Conservation (phyloP, 768 basidiomycete genomes). For the Suillus sp. region DNA sequence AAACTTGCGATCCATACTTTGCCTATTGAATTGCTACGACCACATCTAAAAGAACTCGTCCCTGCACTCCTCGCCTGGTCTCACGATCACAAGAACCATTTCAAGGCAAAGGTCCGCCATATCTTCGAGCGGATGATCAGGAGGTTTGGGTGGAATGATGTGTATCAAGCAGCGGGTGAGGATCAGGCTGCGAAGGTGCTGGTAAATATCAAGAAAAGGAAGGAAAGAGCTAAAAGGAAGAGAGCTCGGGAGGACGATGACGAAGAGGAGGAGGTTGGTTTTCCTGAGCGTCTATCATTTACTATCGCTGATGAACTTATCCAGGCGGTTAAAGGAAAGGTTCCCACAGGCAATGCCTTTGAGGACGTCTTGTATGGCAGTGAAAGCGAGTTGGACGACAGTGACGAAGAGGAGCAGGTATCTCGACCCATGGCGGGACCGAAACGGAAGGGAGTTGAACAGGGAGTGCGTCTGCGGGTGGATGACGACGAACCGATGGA, state of each 20-base stretch:
- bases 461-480: conserved; percentile 68
- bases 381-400: conserved; percentile 85
- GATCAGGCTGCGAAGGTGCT: conserved; percentile 89
- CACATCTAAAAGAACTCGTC: conserved; percentile 76
- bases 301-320: neutral
- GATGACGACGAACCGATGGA: conserved; percentile 97
- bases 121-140: conserved; percentile 96
- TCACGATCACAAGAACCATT: conserved; percentile 98
- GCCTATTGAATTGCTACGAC: conserved; percentile 67
- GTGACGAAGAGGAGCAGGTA: conserved; percentile 55
- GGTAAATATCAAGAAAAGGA: conserved; percentile 92
- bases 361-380: conserved; percentile 97
- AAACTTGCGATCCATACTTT: conserved; percentile 92
- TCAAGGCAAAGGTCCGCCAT: conserved; percentile 95
- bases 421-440: conserved; percentile 32
- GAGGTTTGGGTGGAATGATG: conserved; percentile 85
- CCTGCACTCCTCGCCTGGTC: conserved; percentile 89
- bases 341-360: conserved; percentile 81
- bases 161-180: conserved; percentile 71
- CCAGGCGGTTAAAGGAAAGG: conserved; percentile 49
- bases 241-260: conserved; percentile 63
- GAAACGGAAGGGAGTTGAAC: conserved; percentile 40
- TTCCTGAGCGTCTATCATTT: neutral
- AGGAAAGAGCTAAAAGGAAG: conserved; percentile 90
- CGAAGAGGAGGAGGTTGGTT: conserved; percentile 54